Conservation (phyloP, 345 rosid species). For the Toxicodendron radicans region DNA sequence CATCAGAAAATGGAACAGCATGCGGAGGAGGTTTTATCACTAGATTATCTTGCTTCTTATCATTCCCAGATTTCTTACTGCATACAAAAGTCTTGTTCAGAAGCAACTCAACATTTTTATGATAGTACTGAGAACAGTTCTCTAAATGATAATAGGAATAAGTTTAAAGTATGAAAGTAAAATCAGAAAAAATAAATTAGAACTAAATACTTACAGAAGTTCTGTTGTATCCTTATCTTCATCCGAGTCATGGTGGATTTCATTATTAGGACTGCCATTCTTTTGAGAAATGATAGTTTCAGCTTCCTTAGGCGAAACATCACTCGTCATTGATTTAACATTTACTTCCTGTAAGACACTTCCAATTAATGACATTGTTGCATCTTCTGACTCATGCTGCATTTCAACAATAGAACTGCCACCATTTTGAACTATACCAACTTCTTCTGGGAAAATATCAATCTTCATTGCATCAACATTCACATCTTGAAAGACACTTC, state of each 20-base stretch:
- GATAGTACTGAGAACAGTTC: background rate
- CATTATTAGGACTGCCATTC: background rate
- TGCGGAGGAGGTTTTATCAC: constrained; percentile 52
- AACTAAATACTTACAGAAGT: constrained; percentile 40
- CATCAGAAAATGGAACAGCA: constrained; percentile 88
- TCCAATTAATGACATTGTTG: background rate
- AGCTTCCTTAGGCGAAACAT: constrained; percentile 4
- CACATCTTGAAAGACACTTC: background rate
- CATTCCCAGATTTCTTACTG: constrained; percentile 42
- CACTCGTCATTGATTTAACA: background rate
- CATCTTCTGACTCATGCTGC: constrained; percentile 10
- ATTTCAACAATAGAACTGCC: constrained; percentile 19
- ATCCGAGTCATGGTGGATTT: constrained; percentile 1
- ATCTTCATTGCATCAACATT: constrained; percentile 1
- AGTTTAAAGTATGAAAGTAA: constrained; percentile 11
- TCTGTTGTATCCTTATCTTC: constrained; percentile 31
- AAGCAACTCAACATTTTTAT: constrained; percentile 2
- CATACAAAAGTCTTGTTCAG: constrained; percentile 13
- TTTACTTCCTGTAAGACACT: background rate
- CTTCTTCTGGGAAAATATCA: constrained; percentile 31
- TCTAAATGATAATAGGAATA: background rate
- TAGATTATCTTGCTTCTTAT: constrained; percentile 42
- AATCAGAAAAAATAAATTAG: constrained; percentile 7
- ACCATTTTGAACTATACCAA: constrained; percentile 21
- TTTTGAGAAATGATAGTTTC: background rate